phyloP scores from a whole-genome alignment of 139 green algal species.

The Gonium pectorale region DNA sequence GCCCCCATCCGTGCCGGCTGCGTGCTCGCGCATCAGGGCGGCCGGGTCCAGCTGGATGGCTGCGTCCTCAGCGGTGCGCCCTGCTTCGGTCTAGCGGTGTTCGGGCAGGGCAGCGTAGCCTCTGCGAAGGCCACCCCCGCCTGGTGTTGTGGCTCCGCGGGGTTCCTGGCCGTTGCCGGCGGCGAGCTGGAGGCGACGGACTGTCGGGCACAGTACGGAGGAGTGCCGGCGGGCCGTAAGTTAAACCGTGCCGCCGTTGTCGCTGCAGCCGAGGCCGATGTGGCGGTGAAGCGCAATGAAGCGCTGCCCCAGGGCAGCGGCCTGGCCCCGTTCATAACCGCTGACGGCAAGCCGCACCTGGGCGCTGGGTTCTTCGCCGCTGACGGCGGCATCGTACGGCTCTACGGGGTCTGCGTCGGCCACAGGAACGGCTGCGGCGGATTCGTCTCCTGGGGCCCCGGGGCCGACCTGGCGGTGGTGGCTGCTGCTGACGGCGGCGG shows the following conservation, averaged over 20 bases:
- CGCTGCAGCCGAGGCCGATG: background rate
- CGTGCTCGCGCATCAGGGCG: background rate
- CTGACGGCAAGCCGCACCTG: background rate
- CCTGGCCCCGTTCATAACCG: too few relatives aligned
- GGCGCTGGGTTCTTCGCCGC: background rate
- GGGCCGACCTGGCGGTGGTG: background rate
- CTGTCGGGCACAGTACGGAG: background rate
- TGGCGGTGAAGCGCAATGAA: background rate
- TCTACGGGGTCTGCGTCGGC: background rate
- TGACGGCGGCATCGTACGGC: background rate
- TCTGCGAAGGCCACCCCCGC: background rate
- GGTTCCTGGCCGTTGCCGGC: background rate
- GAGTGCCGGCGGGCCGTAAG: too few relatives aligned
- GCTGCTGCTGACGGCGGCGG: too few relatives aligned
- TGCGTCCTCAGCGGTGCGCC: background rate
- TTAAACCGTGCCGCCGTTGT: too few relatives aligned
- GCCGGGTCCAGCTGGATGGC: background rate
- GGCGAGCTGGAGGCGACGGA: background rate
- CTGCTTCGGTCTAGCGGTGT: background rate
- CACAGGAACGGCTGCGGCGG: background rate
- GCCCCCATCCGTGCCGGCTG: background rate
- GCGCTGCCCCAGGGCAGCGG: too few relatives aligned
- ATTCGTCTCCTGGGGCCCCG: background rate
- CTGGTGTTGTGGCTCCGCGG: background rate
- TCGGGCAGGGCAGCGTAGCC: background rate